phyloP scores from a whole-genome alignment of 805 yeast genomes.

The Kuraishia molischiana region DNA sequence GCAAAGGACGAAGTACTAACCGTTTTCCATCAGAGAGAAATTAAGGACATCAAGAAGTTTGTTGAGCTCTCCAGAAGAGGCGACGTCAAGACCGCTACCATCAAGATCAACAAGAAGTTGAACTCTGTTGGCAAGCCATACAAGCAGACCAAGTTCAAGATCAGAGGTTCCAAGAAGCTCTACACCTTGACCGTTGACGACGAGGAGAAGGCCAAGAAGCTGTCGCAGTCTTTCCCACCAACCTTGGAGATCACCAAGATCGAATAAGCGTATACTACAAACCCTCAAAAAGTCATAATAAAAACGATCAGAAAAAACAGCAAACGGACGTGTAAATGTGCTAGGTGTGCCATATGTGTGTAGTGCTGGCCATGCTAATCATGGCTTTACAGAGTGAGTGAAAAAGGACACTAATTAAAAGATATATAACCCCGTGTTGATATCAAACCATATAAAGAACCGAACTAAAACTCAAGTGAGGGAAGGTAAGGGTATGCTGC shows the following conservation, averaged over 20 bases:
- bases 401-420: too few species aligned
- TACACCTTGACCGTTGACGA: conserved; percentile 95
- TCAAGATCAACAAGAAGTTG: conserved; percentile 85
- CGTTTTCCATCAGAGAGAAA: conserved; percentile 40
- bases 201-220: conserved; percentile 94
- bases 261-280: conserved; percentile 9
- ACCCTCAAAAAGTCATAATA: neutral
- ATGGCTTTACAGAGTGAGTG: too few species aligned
- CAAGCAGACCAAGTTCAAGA: conserved; percentile 98
- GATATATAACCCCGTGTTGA: too few species aligned
- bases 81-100: conserved; percentile 87
- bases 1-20: conserved; percentile 12
- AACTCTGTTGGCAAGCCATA: conserved; percentile 73
- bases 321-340: neutral
- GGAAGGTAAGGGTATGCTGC: too few species aligned
- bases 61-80: conserved; percentile 94
- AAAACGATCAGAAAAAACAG: neutral
- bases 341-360: too few species aligned
- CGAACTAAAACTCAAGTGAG: too few species aligned
- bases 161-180: conserved; percentile 90
- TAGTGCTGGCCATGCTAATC: too few species aligned
- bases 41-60: conserved; percentile 95
- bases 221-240: conserved; percentile 96
- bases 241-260: conserved; percentile 55
- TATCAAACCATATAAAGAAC: too few species aligned